These are phyloP conservation scores for Thelonectria olida DNA, from an alignment of 2,329 filamentous ascomycete genomes.

Conservation along the genomic window DNA sequence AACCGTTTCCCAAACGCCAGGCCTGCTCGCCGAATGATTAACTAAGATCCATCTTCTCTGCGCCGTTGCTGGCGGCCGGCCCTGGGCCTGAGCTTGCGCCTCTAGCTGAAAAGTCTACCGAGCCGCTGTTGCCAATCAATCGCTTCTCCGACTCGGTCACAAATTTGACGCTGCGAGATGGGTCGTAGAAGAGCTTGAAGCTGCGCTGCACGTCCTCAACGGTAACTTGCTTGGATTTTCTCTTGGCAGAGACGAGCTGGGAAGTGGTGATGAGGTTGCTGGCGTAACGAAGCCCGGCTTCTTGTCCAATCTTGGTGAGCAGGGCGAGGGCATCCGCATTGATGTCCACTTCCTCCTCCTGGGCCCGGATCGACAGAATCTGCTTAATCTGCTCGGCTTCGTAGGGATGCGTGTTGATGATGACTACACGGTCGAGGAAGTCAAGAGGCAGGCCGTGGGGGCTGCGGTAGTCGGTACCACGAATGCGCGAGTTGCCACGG, in stretches of 20 bases:
- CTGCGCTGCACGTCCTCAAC: conserved; percentile 92
- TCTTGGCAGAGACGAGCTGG: conserved; percentile 86
- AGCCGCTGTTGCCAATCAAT: conserved; percentile 87
- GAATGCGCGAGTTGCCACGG: conserved; percentile 87
- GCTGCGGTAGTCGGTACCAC: conserved; percentile 91
- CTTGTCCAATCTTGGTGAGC: conserved; percentile 93
- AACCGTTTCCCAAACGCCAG: conserved; percentile 43
- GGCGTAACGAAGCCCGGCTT: conserved; percentile 93
- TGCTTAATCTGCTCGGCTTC: conserved; percentile 85
- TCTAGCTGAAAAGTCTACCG: conserved; percentile 73
- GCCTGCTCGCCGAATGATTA: conserved; percentile 43
- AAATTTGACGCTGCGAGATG: conserved; percentile 86
- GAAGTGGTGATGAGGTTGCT: conserved; percentile 97
- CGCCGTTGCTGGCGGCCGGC: conserved; percentile 42
- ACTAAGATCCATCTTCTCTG: conserved; percentile 59
- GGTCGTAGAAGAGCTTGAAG: conserved; percentile 94
- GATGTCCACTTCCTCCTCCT: conserved; percentile 95
- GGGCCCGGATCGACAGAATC: conserved; percentile 90
- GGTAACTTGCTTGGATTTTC: conserved; percentile 82
- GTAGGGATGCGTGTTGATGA: conserved; percentile 93
- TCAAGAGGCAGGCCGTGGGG: conserved; percentile 95
- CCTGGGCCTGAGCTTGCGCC: conserved; percentile 53
- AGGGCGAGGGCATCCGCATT: conserved; percentile 90
- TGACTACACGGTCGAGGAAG: conserved; percentile 94
- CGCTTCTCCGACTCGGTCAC: conserved; percentile 90